Evolutionary conservation across 441 rosid genomes (phyloP), one percentile per base, ranked within the genome.

Genomic region (Erysimum cheiri): DNA sequence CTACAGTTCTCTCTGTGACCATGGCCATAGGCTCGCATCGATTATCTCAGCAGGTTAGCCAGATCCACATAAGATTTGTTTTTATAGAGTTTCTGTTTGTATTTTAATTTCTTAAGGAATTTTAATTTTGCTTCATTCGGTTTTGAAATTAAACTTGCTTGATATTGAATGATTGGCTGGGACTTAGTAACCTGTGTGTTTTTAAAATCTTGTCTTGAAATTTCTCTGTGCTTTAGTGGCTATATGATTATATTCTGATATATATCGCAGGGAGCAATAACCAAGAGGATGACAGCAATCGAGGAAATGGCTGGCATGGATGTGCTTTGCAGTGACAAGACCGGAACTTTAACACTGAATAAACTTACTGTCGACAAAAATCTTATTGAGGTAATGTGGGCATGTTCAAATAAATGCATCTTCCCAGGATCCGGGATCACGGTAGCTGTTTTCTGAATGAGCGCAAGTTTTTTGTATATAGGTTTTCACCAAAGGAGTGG

Each of bases 241-340:
- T 40, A 32, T 54, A 50, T 57, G 55, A 35, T 71, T 26, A 29
- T 36, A 32, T 69, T 14, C 54, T 32, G 60, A 54, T 39, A 57
- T 71, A 26, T 74, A 63, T 44, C 53, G 4, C 81, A 93, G 97
- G 98, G 98, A 60, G 98, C 98, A 50, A 93, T 93, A 74, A 93
- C 98, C 7, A 93, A 93, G 87, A 85, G 97, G 81, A 93, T 93
- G 98, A 93, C 98, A 60, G 97, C 97, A 26, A 93, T 93, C 55
- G 98, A 93, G 80, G 98, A 91, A 81, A 93, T 93, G 98, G 98
- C 98, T 26, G 98, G 97, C 78, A 93, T 93, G 98, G 98, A 93
- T 72, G 98, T 93, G 67, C 96, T 93, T 73, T 91, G 97, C 82
- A 91, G 98, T 77, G 97, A 93, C 82, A 93, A 93, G 82, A 93